Percentiles rank a stretch among this genome's conserved stretches.
These are phyloP conservation scores for Wickerhamomyces sp. DNA, from an alignment of 1,139 yeast genomes.

Conservation along the genomic window DNA sequence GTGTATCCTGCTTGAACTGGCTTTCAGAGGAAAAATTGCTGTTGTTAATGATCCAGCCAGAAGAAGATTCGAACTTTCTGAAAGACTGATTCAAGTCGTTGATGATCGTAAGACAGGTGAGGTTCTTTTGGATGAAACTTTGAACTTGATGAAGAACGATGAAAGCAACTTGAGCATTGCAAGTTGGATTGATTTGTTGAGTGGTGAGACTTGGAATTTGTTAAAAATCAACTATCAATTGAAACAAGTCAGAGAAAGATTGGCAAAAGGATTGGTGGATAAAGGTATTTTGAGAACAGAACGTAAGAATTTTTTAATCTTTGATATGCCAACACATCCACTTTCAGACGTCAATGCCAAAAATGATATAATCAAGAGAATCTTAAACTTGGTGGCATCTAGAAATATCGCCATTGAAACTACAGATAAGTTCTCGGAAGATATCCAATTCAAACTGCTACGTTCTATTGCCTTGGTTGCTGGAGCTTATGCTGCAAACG, in stretches of 20 bases:
- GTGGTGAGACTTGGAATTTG: conserved; percentile 97
- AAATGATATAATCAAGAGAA: conserved; percentile 67
- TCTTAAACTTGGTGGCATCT: conserved; percentile 62
- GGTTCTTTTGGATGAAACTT: conserved; percentile 87
- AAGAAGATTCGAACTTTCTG: conserved; percentile 80
- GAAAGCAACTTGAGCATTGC: conserved; percentile 76
- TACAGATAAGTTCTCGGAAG: conserved; percentile 61
- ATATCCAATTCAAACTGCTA: conserved; percentile 63
- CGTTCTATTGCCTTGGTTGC: conserved; percentile 81
- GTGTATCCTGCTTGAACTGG: conserved; percentile 85
- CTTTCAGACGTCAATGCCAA: conserved; percentile 84
- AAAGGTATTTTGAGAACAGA: conserved; percentile 97
- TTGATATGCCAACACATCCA: conserved; percentile 99
- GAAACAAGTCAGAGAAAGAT: conserved; percentile 93
- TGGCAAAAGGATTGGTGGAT: conserved; percentile 95
- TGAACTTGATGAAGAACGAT: conserved; percentile 82
- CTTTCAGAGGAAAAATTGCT: conserved; percentile 82
- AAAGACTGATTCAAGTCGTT: conserved; percentile 80
- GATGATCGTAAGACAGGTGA: conserved; percentile 91
- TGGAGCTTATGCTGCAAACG: conserved; percentile 94
- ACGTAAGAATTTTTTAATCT: conserved; percentile 85
- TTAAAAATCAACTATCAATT: conserved; percentile 92
- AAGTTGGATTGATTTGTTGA: conserved; percentile 89
- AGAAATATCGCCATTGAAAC: conserved; percentile 51
- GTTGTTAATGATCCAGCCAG: conserved; percentile 94